Evolutionary conservation across 768 basidiomycete species (phyloP), one percentile per base, ranked within the genome.

Genomic region (Auricularia sp.): DNA sequence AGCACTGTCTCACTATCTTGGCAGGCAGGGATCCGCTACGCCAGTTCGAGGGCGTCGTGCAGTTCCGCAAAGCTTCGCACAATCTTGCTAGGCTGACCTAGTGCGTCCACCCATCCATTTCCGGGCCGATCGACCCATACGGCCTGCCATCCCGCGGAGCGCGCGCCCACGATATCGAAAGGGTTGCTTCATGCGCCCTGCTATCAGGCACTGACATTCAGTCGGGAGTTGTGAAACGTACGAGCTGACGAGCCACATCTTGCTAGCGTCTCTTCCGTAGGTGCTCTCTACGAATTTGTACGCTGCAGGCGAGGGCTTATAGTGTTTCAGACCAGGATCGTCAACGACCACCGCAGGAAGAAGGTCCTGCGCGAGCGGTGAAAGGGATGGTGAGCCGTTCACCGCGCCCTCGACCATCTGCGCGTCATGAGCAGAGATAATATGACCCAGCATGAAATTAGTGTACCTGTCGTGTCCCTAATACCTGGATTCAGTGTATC

Each of bases 191-290:
- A 29, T 42, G 16, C 16, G 21, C 23, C 36, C 29, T 29, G 3
- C n/a, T 4, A 61, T 18, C 23, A 43, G 35, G n/a, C 1, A 8
- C 18, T 68, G 29, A 66, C 34, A 53, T 21, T 23, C 34, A 35
- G 56, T 23, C n/a, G 58, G 12, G 35, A 36, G 23, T 29, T 14
- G 2, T 34, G 7, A n/a, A 12, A 65, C 71, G 51, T 59, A 74
- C 74, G 73, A 72, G 65, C 74, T 74, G 39, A 74, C 69, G n/a
- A 74, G 68, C 73, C 73, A 74, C 12, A 72, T 65, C 36, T 69
- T 42, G 8, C 66, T 60, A 8, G 62, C 64, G 39, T 64, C 65
- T 53, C 69, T 67, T 3, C 67, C 67, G 51, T 68, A 34, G 16
- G 36, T 23, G 23, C 39, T 53, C 12, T 70, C 62, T 3, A 74